Evolutionary conservation across 116 monocot genomes (phyloP), one percentile per base, ranked within the genome.

Genomic region (Trichopus zeylanicus): DNA sequence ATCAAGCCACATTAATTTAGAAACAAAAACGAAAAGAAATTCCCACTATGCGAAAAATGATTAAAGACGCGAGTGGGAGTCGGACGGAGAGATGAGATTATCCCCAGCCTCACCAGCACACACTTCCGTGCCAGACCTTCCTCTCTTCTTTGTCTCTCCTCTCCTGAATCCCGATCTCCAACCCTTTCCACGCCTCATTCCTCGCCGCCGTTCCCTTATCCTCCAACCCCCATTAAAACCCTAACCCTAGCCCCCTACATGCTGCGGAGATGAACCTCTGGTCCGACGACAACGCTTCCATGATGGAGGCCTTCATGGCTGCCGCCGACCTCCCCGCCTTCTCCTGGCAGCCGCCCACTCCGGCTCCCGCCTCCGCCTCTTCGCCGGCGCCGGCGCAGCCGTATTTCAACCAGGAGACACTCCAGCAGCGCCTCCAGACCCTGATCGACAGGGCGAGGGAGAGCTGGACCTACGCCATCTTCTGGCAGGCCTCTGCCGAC

Each of bases 301-400:
- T 86, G 86, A 86, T 86, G 86, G 86, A 86, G 42, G 85, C 85
- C 23, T 85, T 85, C 77, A 70, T 85, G 59, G 70, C 77, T 22
- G 34, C 80, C 63, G 23, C 67, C 46, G 80, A 77, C 42, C 49
- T 73, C 31, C 61, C 20, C 13, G 26, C 46, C 42, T 57, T 66
- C 57, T 25, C 66, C 10, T 73, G 66, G 67, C 57, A 46, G 29
- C 34, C 49, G 53, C 55, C 63, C 10, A 24, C 63, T 4, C 55
- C 67, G 33, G n/a, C 48, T 32, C 56, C 48, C 23, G 51, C 64
- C 15, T 16, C 47, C 0, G 47, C 62, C n/a, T 24, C 61, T 31
- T 21, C 39, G 26, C 20, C 69, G 18, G 27, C 67, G 28, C 59
- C 22, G 46, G 11, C 2, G 22, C 30, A 30, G 51, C 63, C 35